Evolutionary conservation across 225 moss, liverwort and hornwort species (phyloP), one percentile per base, ranked within the genome.

Genomic region (Sphagnum contortum): DNA sequence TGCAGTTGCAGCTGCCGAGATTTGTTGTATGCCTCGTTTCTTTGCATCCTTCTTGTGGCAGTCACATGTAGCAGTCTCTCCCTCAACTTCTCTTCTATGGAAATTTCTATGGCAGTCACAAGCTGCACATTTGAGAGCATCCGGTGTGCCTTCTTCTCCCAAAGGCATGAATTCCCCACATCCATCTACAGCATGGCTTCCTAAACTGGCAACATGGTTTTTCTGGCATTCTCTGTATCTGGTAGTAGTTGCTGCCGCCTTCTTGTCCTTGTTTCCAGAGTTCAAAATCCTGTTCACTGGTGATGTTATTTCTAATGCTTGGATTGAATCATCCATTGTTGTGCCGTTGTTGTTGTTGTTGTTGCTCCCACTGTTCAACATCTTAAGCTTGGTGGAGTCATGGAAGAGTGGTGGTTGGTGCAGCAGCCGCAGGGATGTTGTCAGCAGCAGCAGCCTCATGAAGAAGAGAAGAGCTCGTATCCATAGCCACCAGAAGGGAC

Each of bases 111-210:
- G 96, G 72, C 96, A 98, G 50, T 82, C 83, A 70, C 96, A 98
- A 63, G 96, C 96, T 48, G 96, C 96, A 75, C 96, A 98, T 54
- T 89, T 89, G 2, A 98, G 93, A 75, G 90, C 83, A 57, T 91
- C 91, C 61, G 68, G 5, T 48, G 93, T 76, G 69, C 96, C 96
- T 48, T 93, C 96, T 65, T 93, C 90, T 44, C 96, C 89, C 5
- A 85, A 75, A 50, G 93, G 89, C 96, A 98, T 98, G 59, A 98
- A 98, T 87, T 98, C 96, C 54, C 93, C 93, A 80, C 96, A 98
- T 64, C 96, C 96, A 57, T 98, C 96, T 75, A 98, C 79, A 69
- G 96, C 90, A 68, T 98, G 93, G 56, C 96, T 89, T 71, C 96
- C 96, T 83, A 91, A 91, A 87, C 87, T 87, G 70, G 96, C 96